Percentiles rank a stretch among this genome's conserved stretches.
Evolutionary conservation across 306 rosid genomes (phyloP).

Genomic region (Boehmeria nivea): DNA sequence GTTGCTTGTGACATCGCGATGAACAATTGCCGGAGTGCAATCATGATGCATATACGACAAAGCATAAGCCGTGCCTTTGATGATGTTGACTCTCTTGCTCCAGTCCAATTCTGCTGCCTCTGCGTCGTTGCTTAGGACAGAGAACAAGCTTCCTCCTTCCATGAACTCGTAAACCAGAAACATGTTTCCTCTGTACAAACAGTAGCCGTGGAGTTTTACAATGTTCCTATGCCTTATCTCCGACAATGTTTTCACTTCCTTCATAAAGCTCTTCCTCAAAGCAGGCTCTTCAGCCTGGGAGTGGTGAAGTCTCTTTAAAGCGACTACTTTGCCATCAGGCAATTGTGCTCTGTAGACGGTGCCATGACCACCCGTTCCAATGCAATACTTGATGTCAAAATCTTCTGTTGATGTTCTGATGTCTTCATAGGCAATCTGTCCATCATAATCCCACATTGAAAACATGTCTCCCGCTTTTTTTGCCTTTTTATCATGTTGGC

Average conservation of each 20-base stretch:
- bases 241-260: slow-evolving; percentile 13
- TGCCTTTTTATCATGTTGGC: too few relatives aligned
- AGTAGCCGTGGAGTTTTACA: slow-evolving; percentile 13
- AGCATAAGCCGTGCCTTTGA: slow-evolving; percentile 21
- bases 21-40: slow-evolving; percentile 8
- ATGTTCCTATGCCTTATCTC: slow-evolving; percentile 12
- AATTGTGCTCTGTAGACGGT: slow-evolving; percentile 10
- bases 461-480: too few relatives aligned
- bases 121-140: not conserved
- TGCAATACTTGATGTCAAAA: slow-evolving; percentile 14
- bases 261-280: not conserved
- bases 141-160: slow-evolving; percentile 19
- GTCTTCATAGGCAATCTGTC: not conserved
- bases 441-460: not conserved
- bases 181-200: not conserved
- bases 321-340: too few relatives aligned
- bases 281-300: not conserved
- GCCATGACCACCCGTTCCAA: slow-evolving; percentile 10
- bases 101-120: slow-evolving; percentile 13
- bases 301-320: slow-evolving; percentile 12
- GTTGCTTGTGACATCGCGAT: slow-evolving; percentile 9
- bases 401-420: slow-evolving; percentile 1
- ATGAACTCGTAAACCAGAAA: slow-evolving; percentile 20
- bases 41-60: slow-evolving; percentile 20
- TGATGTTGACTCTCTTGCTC: slow-evolving; percentile 13